phyloP scores from a whole-genome alignment of 441 rosid genomes.

The Geranium incanum region DNA sequence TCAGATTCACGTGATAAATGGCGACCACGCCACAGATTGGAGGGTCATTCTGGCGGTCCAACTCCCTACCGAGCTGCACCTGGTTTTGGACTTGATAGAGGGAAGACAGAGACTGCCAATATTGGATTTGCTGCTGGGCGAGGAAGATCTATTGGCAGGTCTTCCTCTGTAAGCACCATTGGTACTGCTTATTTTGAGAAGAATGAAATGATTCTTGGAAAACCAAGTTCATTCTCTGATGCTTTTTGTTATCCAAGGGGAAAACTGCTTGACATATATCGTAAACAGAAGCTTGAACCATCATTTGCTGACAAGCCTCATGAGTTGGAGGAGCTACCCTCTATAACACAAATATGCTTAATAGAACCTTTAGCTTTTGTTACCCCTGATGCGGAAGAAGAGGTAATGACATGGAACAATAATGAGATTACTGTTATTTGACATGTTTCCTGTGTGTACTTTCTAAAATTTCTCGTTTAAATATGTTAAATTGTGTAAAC shows the following conservation, averaged over 20 bases:
- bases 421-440: neutral
- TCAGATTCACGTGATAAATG: slow-evolving; percentile 87
- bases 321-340: slow-evolving; percentile 51
- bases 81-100: slow-evolving; percentile 76
- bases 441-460: too few relatives aligned
- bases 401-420: slow-evolving; percentile 33
- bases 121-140: slow-evolving; percentile 70
- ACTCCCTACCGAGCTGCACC: slow-evolving; percentile 69
- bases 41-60: slow-evolving; percentile 36
- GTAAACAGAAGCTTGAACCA: slow-evolving; percentile 43
- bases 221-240: slow-evolving; percentile 26
- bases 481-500: slow-evolving; percentile 12
- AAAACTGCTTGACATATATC: slow-evolving; percentile 84
- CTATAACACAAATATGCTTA: slow-evolving; percentile 34
- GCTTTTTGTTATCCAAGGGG: slow-evolving; percentile 67
- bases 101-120: slow-evolving; percentile 48
- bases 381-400: slow-evolving; percentile 62
- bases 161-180: slow-evolving; percentile 24
- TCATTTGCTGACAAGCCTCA: slow-evolving; percentile 38
- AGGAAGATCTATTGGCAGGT: slow-evolving; percentile 52
- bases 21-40: slow-evolving; percentile 84
- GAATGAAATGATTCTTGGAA: slow-evolving; percentile 17
- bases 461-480: too few relatives aligned
- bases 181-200: slow-evolving; percentile 28
- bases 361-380: slow-evolving; percentile 70